phyloP scores from a whole-genome alignment of 768 basidiomycete species.

The Podaxis sp. region DNA sequence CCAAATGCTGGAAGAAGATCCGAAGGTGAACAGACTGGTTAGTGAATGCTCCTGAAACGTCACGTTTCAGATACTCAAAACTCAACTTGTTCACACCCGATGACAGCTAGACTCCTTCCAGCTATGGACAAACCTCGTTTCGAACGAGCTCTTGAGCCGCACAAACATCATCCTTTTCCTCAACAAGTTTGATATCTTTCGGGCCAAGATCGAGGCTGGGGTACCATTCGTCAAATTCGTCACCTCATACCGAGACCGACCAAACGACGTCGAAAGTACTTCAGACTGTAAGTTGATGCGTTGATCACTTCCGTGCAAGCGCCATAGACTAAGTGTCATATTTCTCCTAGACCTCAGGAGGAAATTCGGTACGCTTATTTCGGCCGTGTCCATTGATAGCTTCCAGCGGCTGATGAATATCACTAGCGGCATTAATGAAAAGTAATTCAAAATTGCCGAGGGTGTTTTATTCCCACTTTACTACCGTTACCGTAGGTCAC shows the following conservation, averaged over 20 bases:
- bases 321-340: constrained; percentile 19
- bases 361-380: constrained; percentile 41
- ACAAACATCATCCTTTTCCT: constrained; percentile 80
- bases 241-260: constrained; percentile 65
- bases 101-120: constrained; percentile 72
- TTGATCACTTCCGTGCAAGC: constrained; percentile 7
- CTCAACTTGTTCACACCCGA: neutral
- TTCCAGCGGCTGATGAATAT: neutral
- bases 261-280: constrained; percentile 69
- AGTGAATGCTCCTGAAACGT: constrained; percentile 15
- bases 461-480: constrained; percentile 66
- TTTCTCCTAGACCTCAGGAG: constrained; percentile 30
- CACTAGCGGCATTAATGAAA: constrained; percentile 39
- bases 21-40: constrained; percentile 61
- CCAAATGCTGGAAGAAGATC: constrained; percentile 67
- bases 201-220: constrained; percentile 63
- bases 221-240: constrained; percentile 67
- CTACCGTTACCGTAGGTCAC: constrained; percentile 58
- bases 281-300: constrained; percentile 63
- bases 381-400: neutral
- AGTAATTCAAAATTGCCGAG: constrained; percentile 44
- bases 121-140: constrained; percentile 72
- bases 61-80: constrained; percentile 2
- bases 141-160: constrained; percentile 66
- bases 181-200: constrained; percentile 80